These are phyloP conservation scores for Colletotrichum plurivorum DNA, from an alignment of 2,329 filamentous ascomycete species.

Conservation along the genomic window DNA sequence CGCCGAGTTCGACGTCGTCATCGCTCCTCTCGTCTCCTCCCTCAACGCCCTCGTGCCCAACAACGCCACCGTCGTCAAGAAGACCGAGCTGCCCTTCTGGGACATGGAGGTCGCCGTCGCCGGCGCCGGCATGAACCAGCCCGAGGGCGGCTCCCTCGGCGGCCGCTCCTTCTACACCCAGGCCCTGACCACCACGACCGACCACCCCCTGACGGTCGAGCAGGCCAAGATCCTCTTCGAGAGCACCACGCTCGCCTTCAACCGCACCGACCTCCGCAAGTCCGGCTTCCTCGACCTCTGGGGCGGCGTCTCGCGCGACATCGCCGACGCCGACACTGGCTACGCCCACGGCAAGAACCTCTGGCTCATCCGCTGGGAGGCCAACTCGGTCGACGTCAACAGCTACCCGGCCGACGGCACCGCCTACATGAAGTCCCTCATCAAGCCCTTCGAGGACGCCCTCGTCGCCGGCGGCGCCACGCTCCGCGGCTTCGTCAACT, in stretches of 20 bases:
- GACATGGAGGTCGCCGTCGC: slow-evolving; percentile 40
- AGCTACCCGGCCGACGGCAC: slow-evolving; percentile 63
- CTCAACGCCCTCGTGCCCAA: slow-evolving; percentile 30
- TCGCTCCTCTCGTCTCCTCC: slow-evolving; percentile 27
- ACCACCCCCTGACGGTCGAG: slow-evolving; percentile 35
- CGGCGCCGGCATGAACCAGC: slow-evolving; percentile 39
- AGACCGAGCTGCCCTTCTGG: slow-evolving; percentile 40
- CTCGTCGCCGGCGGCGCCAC: slow-evolving; percentile 28
- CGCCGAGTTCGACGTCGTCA: slow-evolving; percentile 28
- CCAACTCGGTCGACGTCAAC: slow-evolving; percentile 54
- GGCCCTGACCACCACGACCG: slow-evolving; percentile 37
- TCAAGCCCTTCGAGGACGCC: slow-evolving; percentile 41
- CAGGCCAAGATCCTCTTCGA: slow-evolving; percentile 37
- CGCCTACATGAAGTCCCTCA: slow-evolving; percentile 61
- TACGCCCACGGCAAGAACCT: slow-evolving; percentile 57
- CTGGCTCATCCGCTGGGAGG: slow-evolving; percentile 51
- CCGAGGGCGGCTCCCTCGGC: slow-evolving; percentile 32
- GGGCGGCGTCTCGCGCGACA: slow-evolving; percentile 45
- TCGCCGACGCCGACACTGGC: slow-evolving; percentile 52
- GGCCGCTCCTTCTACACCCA: slow-evolving; percentile 39
- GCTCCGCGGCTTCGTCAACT: slow-evolving; percentile 41
- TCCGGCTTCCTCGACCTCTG: slow-evolving; percentile 42
- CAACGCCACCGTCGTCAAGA: slow-evolving; percentile 19
- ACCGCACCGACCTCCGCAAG: slow-evolving; percentile 37
- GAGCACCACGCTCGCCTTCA: slow-evolving; percentile 34